These are phyloP conservation scores for Plasmodium reichenowi DNA, from an alignment of 169 alveolate genomes.

Conservation along the genomic window DNA sequence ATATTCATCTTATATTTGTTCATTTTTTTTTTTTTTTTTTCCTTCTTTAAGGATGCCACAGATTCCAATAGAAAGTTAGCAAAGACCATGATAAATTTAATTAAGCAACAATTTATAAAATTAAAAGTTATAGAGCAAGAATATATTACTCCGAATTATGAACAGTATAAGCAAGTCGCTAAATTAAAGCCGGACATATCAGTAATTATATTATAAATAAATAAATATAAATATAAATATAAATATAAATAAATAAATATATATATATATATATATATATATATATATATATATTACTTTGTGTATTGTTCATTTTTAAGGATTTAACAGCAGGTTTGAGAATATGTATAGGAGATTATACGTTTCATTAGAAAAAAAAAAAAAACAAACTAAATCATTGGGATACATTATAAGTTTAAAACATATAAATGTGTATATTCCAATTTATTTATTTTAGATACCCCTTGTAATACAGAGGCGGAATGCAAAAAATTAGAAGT, in stretches of 20 bases:
- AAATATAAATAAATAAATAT: too few species aligned
- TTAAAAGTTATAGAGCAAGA: conserved; percentile 49
- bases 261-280: too few species aligned
- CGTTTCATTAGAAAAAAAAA: too few species aligned
- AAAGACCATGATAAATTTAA: conserved; percentile 43
- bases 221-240: background rate
- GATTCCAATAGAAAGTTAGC: conserved; percentile 47
- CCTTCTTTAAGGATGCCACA: conserved; percentile 18
- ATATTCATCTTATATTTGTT: conserved; percentile 1
- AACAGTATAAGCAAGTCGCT: conserved; percentile 41
- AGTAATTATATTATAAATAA: conserved; percentile 12
- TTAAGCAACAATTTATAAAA: conserved; percentile 62
- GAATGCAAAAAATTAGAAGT: conserved; percentile 78
- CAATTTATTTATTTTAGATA: conserved; percentile 7
- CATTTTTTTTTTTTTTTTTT: conserved; percentile 7
- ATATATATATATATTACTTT: background rate
- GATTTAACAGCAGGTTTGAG: conserved; percentile 12
- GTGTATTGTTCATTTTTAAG: background rate
- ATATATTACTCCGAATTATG: conserved; percentile 58
- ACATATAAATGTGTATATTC: too few species aligned
- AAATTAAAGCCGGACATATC: conserved; percentile 12
- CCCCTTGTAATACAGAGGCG: conserved; percentile 71
- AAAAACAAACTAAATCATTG: too few species aligned
- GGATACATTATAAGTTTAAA: too few species aligned
- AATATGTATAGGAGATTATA: too few species aligned